phyloP scores from a whole-genome alignment of 1,284 basidiomycete species.

The Taiwanofungus camphoratus region DNA sequence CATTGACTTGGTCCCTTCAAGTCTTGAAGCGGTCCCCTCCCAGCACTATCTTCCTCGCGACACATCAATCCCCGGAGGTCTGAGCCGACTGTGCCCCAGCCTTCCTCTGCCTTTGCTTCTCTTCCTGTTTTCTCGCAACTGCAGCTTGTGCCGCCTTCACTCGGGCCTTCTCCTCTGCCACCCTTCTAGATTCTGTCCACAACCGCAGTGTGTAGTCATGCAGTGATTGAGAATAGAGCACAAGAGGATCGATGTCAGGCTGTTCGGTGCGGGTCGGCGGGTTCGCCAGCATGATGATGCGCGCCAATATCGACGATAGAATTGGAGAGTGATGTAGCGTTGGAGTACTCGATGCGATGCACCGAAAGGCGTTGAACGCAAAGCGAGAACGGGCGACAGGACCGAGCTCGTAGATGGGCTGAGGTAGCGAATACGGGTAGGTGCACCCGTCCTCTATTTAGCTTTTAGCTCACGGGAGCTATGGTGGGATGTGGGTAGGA shows the following conservation, averaged over 20 bases:
- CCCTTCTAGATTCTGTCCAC: conserved; percentile 60
- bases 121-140: conserved; percentile 13
- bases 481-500: neutral
- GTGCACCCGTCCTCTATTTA: neutral
- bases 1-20: no score
- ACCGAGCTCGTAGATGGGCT: neutral
- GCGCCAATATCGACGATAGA: neutral
- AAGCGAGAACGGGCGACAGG: neutral
- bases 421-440: neutral
- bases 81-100: conserved; percentile 4
- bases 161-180: conserved; percentile 48
- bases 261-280: conserved; percentile 1
- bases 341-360: neutral
- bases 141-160: conserved; percentile 17
- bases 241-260: conserved; percentile 29
- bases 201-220: conserved; percentile 63
- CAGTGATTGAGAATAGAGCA: conserved; percentile 54
- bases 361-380: neutral
- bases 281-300: conserved; percentile 18
- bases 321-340: neutral
- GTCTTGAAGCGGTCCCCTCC: no score
- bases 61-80: neutral
- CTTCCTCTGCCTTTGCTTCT: conserved; percentile 14
- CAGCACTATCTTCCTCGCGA: neutral
- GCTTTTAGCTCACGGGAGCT: conserved; percentile 9